Base-by-base conservation (phyloP, 2,329 filamentous ascomycete species). In the Phyllachora maydis region DNA sequence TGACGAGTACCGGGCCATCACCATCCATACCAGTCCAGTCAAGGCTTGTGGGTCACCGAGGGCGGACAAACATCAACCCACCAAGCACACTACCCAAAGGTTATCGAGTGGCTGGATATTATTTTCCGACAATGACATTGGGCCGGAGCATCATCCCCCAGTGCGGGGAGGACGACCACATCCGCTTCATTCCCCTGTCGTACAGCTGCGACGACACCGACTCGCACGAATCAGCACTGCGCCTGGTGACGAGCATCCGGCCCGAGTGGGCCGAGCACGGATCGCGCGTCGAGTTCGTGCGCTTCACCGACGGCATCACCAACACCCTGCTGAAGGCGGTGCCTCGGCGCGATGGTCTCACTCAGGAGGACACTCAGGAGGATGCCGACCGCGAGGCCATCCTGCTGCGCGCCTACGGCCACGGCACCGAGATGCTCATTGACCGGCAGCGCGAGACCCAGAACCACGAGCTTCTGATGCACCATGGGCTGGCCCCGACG, bases 251-350 rank as follows among this genome's bases (percentile, higher is more conserved):
- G 35, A 65, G 77, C 14, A 58, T 93, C 30, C 65, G 73, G 29
- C 83, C 83, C 8, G 69, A 90, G 37, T 98, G 88, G 88, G 21
- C 19, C 4, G 60, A 63, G 22, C 55, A 64, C 17, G 67, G 71
- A 33, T 75, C 77, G 27, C 65, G 72, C 20, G 62, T 98, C 37
- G 71, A 88, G 40, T 79, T 95, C 42, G 62, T 81, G 35, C 73
- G 77, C 33, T 98, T 95, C 55, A 98, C 82, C 18, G 88, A 98
- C 41, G 88, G 88, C 42, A 98, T 95, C 52, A 98, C 88, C 35
- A 98, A 98, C 51, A 95, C 83, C 23, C 56, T 85, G 23, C 58
- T 82, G 32, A 83, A 83, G 46, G 70, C 72, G n/a, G 51, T 76
- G 41, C 78, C 79, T 44, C 64, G 58, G 34, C 58, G 57, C 14